Evolutionary conservation across 2,329 filamentous ascomycete species (phyloP).

Genomic region (Zasmidium angulare): DNA sequence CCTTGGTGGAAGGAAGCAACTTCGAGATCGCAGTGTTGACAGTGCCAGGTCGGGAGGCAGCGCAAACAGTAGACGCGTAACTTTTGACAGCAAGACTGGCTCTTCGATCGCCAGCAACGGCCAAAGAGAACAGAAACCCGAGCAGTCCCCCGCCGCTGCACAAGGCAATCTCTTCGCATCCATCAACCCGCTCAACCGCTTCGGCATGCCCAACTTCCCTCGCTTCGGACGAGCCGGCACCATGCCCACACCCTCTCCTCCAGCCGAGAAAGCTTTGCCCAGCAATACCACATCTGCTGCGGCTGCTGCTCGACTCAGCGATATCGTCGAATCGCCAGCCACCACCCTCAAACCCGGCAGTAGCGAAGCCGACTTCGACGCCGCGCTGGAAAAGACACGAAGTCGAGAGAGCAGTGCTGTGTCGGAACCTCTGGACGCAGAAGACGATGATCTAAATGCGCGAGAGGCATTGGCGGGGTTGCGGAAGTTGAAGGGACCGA

Average conservation of each 20-base stretch:
- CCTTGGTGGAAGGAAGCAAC: constrained; percentile 63
- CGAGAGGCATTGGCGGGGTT: constrained; percentile 45
- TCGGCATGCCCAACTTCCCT: constrained; percentile 35
- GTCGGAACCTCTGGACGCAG: constrained; percentile 24
- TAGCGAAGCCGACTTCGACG: background rate
- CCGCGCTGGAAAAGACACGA: constrained; percentile 11
- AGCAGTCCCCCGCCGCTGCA: constrained; percentile 14
- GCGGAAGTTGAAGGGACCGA: constrained; percentile 46
- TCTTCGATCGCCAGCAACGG: constrained; percentile 17
- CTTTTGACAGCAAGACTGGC: constrained; percentile 26
- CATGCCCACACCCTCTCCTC: constrained; percentile 13
- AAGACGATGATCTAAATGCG: constrained; percentile 39
- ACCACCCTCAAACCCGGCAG: constrained; percentile 9
- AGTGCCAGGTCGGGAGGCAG: constrained; percentile 66
- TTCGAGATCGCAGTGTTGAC: constrained; percentile 74
- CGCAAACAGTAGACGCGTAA: constrained; percentile 39
- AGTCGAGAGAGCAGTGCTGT: constrained; percentile 11
- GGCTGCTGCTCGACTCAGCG: constrained; percentile 24
- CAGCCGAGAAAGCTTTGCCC: constrained; percentile 18
- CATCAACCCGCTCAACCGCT: constrained; percentile 37
- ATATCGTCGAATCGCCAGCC: constrained; percentile 29
- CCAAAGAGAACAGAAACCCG: constrained; percentile 3
- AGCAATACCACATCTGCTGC: background rate
- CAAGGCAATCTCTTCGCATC: constrained; percentile 29
- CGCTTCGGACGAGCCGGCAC: constrained; percentile 35